A percentile compares a stretch with the other conserved stretches of the same genome.
Evolutionary conservation across 2,329 filamentous ascomycete species (phyloP).

Genomic region (Nemania diffusa): DNA sequence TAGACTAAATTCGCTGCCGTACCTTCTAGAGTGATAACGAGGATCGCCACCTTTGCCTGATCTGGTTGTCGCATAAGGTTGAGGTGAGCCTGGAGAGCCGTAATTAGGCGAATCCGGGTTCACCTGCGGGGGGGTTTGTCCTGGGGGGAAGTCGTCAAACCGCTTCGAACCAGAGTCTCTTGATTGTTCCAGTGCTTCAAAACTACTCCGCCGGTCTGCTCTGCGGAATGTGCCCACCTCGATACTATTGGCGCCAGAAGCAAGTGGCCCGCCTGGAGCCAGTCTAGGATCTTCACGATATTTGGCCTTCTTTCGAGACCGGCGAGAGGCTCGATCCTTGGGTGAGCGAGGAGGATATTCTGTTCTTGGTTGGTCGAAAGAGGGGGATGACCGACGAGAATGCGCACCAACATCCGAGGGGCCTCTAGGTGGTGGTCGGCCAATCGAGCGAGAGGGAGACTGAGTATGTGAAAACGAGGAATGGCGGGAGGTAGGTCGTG

Average conservation of each 20-base stretch:
- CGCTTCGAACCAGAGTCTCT: conserved; percentile 53
- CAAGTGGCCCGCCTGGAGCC: conserved; percentile 50
- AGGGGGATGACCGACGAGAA: conserved; percentile 44
- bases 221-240: conserved; percentile 60
- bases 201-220: conserved; percentile 53
- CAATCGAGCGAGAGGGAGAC: conserved; percentile 44
- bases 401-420: conserved; percentile 43
- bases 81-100: conserved; percentile 68
- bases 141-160: conserved; percentile 50
- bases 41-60: conserved; percentile 62
- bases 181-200: conserved; percentile 48
- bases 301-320: conserved; percentile 51
- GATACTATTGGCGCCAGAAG: conserved; percentile 60
- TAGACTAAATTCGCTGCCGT: conserved; percentile 34
- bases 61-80: conserved; percentile 66
- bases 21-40: conserved; percentile 54
- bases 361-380: conserved; percentile 39
- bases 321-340: conserved; percentile 44
- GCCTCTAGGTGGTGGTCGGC: conserved; percentile 37
- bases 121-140: conserved; percentile 67
- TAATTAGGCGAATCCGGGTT: conserved; percentile 65
- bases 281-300: conserved; percentile 55
- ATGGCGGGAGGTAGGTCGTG: conserved; percentile 44
- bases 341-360: conserved; percentile 46
- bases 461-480: conserved; percentile 48